Percentiles rank a stretch among this genome's conserved stretches.
These are phyloP conservation scores for Haplosporangium gracile DNA, from an alignment of 192 early-diverging fungal species.

Conservation along the genomic window DNA sequence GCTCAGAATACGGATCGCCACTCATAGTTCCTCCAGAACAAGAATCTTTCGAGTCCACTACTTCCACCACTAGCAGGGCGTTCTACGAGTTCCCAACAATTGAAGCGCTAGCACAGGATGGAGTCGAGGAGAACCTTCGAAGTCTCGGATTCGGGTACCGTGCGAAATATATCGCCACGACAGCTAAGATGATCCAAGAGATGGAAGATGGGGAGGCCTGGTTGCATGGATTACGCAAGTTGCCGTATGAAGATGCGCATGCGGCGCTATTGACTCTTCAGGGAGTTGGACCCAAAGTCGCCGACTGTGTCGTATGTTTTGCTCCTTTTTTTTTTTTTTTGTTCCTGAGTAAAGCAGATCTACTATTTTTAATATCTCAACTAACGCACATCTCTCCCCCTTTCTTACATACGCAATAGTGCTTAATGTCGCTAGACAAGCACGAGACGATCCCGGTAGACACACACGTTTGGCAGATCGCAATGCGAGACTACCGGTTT, in stretches of 20 bases:
- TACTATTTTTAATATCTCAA: background rate
- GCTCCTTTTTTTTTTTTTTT: background rate
- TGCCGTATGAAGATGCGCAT: slow-evolving; percentile 70
- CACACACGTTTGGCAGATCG: slow-evolving; percentile 98
- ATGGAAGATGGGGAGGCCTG: slow-evolving; percentile 66
- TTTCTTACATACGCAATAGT: slow-evolving; percentile 36
- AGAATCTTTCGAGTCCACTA: background rate
- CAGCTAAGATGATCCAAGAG: slow-evolving; percentile 67
- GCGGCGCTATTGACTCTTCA: slow-evolving; percentile 74
- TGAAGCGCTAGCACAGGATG: slow-evolving; percentile 61
- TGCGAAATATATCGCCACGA: slow-evolving; percentile 89
- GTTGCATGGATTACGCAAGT: slow-evolving; percentile 71
- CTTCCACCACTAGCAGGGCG: slow-evolving; percentile 10
- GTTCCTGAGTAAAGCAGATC: background rate
- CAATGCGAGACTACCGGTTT: slow-evolving; percentile 81
- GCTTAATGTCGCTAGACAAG: slow-evolving; percentile 93
- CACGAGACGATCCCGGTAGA: slow-evolving; percentile 86
- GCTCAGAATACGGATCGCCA: slow-evolving; percentile 59
- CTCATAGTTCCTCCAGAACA: slow-evolving; percentile 27
- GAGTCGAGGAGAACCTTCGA: slow-evolving; percentile 76
- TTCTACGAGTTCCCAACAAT: slow-evolving; percentile 83
- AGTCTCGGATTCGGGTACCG: slow-evolving; percentile 94
- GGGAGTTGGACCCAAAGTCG: slow-evolving; percentile 96
- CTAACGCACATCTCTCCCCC: background rate
- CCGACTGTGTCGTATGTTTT: slow-evolving; percentile 88